These are phyloP conservation scores for Curvularia lunata DNA, from an alignment of 2,329 filamentous ascomycete genomes.

Conservation along the genomic window DNA sequence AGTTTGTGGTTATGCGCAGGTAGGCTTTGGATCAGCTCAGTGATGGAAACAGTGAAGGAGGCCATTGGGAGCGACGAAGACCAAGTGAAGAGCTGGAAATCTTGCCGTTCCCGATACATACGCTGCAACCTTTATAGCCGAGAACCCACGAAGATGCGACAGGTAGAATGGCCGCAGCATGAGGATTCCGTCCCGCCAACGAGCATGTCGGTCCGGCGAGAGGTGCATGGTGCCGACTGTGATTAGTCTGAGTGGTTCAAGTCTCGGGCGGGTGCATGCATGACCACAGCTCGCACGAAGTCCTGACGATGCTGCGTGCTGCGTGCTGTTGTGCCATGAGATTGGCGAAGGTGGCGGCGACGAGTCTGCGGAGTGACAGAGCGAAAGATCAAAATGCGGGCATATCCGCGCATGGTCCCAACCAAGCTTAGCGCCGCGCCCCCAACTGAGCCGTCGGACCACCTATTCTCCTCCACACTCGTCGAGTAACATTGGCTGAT, in stretches of 20 bases:
- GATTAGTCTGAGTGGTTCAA: constrained; percentile 9
- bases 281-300: constrained; percentile 10
- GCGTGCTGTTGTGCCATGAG: constrained; percentile 12
- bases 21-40: constrained; percentile 7
- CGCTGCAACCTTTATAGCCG: constrained; percentile 11
- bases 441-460: constrained; percentile 20
- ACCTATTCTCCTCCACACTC: constrained; percentile 21
- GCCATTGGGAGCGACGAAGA: constrained; percentile 8
- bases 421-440: constrained; percentile 17
- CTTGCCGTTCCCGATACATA: not conserved
- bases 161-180: constrained; percentile 15
- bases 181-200: constrained; percentile 15
- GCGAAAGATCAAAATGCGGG: constrained; percentile 9
- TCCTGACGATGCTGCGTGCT: constrained; percentile 17
- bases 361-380: constrained; percentile 11
- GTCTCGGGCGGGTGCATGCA: constrained; percentile 15
- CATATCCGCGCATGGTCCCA: constrained; percentile 11
- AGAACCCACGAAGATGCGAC: constrained; percentile 25
- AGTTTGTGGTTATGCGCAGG: constrained; percentile 1
- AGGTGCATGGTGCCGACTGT: not conserved
- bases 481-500: constrained; percentile 18
- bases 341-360: constrained; percentile 23
- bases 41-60: constrained; percentile 6
- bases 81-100: not conserved
- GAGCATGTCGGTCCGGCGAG: constrained; percentile 25